Evolutionary conservation across 2,329 filamentous ascomycete genomes (phyloP).

Genomic region (Diaporthe capsici): DNA sequence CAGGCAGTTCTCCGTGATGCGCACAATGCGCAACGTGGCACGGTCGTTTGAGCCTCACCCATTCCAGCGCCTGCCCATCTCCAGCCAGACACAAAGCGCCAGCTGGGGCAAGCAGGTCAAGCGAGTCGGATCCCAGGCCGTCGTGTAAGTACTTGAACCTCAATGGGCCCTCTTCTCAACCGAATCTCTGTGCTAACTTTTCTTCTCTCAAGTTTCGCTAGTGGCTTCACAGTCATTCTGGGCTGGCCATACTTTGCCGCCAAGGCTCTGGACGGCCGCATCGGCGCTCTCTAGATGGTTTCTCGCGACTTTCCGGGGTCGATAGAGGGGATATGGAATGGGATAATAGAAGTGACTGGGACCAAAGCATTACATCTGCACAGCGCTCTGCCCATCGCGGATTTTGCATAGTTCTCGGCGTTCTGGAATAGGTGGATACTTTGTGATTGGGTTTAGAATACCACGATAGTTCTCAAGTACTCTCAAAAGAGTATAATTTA

Average conservation of each 20-base stretch:
- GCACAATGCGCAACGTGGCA: slow-evolving; percentile 52
- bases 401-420: slow-evolving; percentile 37
- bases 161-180: background rate
- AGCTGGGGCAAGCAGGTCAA: slow-evolving; percentile 57
- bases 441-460: slow-evolving; percentile 35
- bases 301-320: background rate
- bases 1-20: slow-evolving; percentile 55
- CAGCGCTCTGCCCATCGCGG: slow-evolving; percentile 28
- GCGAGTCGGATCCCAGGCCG: slow-evolving; percentile 48
- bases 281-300: slow-evolving; percentile 44
- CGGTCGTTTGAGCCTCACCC: slow-evolving; percentile 56
- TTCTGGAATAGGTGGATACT: slow-evolving; percentile 34
- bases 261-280: slow-evolving; percentile 47
- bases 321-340: background rate
- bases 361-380: slow-evolving; percentile 28
- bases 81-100: slow-evolving; percentile 48
- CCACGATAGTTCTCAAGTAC: slow-evolving; percentile 27
- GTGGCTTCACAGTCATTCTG: slow-evolving; percentile 51
- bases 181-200: background rate
- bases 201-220: slow-evolving; percentile 51
- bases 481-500: slow-evolving; percentile 28
- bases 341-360: slow-evolving; percentile 16
- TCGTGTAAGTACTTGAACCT: slow-evolving; percentile 51
- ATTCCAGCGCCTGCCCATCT: slow-evolving; percentile 53
- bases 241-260: slow-evolving; percentile 53